phyloP scores from a whole-genome alignment of 306 rosid species.

The Prunus armeniaca region DNA sequence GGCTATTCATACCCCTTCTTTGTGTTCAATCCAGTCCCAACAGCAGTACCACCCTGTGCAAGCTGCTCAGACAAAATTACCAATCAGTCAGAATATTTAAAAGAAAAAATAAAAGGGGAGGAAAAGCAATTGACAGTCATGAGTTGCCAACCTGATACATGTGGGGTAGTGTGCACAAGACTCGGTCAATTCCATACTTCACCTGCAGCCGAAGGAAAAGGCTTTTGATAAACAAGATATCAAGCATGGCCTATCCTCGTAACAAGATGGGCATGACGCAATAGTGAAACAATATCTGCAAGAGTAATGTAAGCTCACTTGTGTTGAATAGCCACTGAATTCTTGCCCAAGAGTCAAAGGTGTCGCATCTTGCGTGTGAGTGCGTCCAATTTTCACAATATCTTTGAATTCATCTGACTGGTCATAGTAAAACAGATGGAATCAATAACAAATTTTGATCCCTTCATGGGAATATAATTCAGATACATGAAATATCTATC shows the following conservation, averaged over 20 bases:
- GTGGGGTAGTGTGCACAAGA: constrained; percentile 66
- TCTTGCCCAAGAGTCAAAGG: constrained; percentile 99
- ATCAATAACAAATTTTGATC: not conserved
- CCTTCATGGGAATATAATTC: not conserved
- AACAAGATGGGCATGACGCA: constrained; percentile 2
- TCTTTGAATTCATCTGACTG: constrained; percentile 93
- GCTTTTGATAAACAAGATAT: constrained; percentile 16
- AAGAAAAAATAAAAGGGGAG: constrained; percentile 6
- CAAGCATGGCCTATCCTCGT: constrained; percentile 9
- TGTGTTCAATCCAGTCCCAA: constrained; percentile 98
- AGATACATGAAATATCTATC: not conserved
- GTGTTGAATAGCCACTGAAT: constrained; percentile 96
- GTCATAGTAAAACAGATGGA: constrained; percentile 8
- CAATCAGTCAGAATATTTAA: constrained; percentile 28
- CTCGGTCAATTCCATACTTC: constrained; percentile 85
- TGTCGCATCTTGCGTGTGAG: constrained; percentile 98
- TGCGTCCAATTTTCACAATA: constrained; percentile 95
- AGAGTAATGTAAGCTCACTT: constrained; percentile 49
- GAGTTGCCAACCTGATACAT: constrained; percentile 75
- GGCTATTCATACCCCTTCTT: constrained; percentile 76
- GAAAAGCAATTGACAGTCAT: constrained; percentile 6
- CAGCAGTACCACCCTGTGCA: constrained; percentile 99
- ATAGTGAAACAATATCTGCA: constrained; percentile 4
- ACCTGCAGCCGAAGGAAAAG: constrained; percentile 57
- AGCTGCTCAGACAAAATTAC: constrained; percentile 61